phyloP scores from a whole-genome alignment of 1,284 basidiomycete species.

The Pseudozyma pruni region DNA sequence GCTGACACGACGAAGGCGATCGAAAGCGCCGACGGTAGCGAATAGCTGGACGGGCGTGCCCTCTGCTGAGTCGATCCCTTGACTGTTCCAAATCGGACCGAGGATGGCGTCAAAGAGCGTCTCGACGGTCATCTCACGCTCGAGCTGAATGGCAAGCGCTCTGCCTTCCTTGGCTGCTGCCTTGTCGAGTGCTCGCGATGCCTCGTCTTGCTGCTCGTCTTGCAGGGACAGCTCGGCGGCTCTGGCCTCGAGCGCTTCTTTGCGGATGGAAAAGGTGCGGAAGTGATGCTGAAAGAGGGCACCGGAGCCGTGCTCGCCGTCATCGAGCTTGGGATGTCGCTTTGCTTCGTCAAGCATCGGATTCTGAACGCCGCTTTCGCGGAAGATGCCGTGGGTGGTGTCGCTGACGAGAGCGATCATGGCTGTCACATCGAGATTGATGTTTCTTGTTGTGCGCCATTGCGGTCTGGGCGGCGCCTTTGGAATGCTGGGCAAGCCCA shows the following conservation, averaged over 20 bases:
- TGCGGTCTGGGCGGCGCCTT: slow-evolving; percentile 20
- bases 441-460: slow-evolving; percentile 26
- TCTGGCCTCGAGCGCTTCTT: slow-evolving; percentile 39
- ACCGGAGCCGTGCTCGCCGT: slow-evolving; percentile 26
- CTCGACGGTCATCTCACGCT: slow-evolving; percentile 44
- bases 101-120: slow-evolving; percentile 44
- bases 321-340: slow-evolving; percentile 23
- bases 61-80: background rate
- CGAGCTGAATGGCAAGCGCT: slow-evolving; percentile 44
- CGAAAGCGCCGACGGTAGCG: slow-evolving; percentile 41
- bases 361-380: background rate
- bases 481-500: slow-evolving; percentile 31
- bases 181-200: slow-evolving; percentile 21
- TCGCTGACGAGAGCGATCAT: slow-evolving; percentile 60
- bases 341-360: slow-evolving; percentile 13
- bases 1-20: slow-evolving; percentile 36
- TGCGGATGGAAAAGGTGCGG: slow-evolving; percentile 41
- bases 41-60: slow-evolving; percentile 13
- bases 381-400: slow-evolving; percentile 45
- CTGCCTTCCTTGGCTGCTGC: slow-evolving; percentile 39
- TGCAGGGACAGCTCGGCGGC: slow-evolving; percentile 36
- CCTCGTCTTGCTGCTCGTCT: slow-evolving; percentile 26
- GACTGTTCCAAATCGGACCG: slow-evolving; percentile 13
- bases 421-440: slow-evolving; percentile 62
- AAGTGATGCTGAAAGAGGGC: slow-evolving; percentile 36